Base-by-base conservation (phyloP, 768 basidiomycete genomes). In the Suillus variegatus region DNA sequence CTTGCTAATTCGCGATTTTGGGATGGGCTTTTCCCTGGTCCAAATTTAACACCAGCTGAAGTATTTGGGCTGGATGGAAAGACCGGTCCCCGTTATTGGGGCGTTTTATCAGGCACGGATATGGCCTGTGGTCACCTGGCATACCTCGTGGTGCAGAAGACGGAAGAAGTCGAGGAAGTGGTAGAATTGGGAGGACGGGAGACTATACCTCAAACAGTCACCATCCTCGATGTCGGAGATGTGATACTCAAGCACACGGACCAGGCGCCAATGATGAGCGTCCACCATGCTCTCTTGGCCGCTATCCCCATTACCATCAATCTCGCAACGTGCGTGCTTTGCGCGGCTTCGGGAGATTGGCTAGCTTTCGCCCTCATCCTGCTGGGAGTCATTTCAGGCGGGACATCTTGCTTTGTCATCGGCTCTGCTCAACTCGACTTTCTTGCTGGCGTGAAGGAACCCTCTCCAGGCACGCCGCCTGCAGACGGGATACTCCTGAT, bases 401-500 rank as follows among this genome's bases (percentile, higher is more conserved):
- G 79, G 0, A 28, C 72, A 16, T 68, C 79, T 5, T 74, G 74
- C 54, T 60, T 72, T 4, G 70, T 74, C 20, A 75, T 78, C 18
- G 77, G 77, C 20, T 78, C 75, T 12, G 77, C 76, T 54, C 52
- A 56, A n/a, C 65, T 78, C 38, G 56, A 51, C 20, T 65, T 76
- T 20, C 51, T 69, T 7, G 66, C 60, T 6, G 47, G 47, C 22
- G 71, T 73, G 54, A 60, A 36, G 44, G 43, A 51, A 20, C 72
- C 77, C 2, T 68, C 77, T 3, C 57, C 61, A 1, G 71, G 71
- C 16, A 69, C 69, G 0, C 78, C 77, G 0, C 70, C 66, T 10
- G 78, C 74, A 40, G 76, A 80, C 22, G 78, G 79, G 14, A 65
- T 78, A 61, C 63, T 78, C n/a, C 25, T 71, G 13, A 68, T 62